phyloP scores from a whole-genome alignment of 306 rosid species.

The Prunus mongolica region DNA sequence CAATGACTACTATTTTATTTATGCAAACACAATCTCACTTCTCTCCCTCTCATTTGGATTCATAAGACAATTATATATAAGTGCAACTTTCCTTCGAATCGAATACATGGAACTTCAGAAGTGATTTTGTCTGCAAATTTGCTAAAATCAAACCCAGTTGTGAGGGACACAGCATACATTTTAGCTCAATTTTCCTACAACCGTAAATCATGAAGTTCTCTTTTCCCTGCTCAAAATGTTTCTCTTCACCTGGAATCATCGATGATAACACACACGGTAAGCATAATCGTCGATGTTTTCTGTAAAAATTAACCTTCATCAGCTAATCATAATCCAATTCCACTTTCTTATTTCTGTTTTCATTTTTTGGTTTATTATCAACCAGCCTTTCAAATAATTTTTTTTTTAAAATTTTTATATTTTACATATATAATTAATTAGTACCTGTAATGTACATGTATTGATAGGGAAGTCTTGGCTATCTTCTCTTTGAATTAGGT shows the following conservation, averaged over 20 bases:
- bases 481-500: not conserved
- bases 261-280: constrained; percentile 11
- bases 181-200: not conserved
- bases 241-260: constrained; percentile 10
- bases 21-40: not conserved
- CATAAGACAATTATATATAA: not conserved
- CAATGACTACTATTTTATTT: too few species aligned
- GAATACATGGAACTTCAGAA: not conserved
- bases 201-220: constrained; percentile 12
- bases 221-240: constrained; percentile 11
- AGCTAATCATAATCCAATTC: too few species aligned
- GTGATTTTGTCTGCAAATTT: not conserved
- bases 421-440: too few species aligned
- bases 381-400: not conserved
- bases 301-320: not conserved
- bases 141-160: not conserved
- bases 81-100: not conserved
- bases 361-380: not conserved
- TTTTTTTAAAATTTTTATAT: not conserved
- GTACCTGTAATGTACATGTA: not conserved
- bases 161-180: not conserved
- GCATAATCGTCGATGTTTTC: not conserved
- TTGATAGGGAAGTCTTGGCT: not conserved
- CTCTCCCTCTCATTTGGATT: not conserved
- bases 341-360: not conserved